phyloP scores from a whole-genome alignment of 495 filamentous ascomycete species.

The Trichocladium uniseriatum region DNA sequence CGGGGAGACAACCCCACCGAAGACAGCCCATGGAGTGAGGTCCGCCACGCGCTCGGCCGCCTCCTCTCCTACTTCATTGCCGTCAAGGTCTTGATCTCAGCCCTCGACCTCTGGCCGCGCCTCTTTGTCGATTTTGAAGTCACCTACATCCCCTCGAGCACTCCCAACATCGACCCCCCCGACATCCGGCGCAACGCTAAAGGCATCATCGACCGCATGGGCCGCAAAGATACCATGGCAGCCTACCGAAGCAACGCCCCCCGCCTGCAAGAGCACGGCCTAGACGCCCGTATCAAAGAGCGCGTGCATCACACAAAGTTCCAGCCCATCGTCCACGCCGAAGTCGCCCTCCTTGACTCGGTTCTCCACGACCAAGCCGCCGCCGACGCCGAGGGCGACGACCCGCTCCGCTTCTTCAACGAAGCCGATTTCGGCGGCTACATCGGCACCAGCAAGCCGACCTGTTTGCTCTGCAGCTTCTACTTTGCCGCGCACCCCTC shows the following conservation, averaged over 20 bases:
- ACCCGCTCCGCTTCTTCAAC: constrained; percentile 19
- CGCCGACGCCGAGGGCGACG: neutral
- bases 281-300: neutral
- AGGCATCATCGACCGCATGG: constrained; percentile 13
- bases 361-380: constrained; percentile 17
- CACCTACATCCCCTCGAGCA: constrained; percentile 8
- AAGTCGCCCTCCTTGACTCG: constrained; percentile 24
- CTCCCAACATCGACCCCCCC: neutral
- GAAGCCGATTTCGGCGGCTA: constrained; percentile 22
- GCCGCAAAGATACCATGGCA: neutral
- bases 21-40: constrained; percentile 12
- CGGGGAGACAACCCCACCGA: neutral
- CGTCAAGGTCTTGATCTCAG: constrained; percentile 5
- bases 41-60: constrained; percentile 13
- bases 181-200: neutral
- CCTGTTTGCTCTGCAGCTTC: constrained; percentile 28
- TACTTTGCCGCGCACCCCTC: constrained; percentile 24
- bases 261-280: neutral
- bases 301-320: neutral
- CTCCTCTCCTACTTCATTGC: constrained; percentile 17
- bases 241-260: neutral
- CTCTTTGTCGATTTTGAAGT: constrained; percentile 19
- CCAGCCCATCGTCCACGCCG: constrained; percentile 26
- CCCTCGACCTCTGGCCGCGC: constrained; percentile 8
- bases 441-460: constrained; percentile 34